phyloP scores from a whole-genome alignment of 805 yeast genomes.

The Nakazawaea pomicola region DNA sequence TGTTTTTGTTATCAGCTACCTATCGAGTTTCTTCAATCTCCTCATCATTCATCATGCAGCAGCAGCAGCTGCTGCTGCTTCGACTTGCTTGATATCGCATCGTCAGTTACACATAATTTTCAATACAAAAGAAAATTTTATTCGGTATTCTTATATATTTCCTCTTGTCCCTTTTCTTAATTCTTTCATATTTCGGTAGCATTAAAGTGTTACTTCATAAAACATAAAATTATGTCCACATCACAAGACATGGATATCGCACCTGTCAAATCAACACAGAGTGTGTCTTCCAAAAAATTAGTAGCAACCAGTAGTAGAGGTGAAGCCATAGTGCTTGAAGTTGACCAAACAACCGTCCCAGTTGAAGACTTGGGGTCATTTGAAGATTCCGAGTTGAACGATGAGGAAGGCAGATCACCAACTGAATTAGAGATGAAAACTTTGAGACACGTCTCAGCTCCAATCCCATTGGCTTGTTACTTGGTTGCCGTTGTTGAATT shows the following conservation, averaged over 20 bases:
- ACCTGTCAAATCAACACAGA: slow-evolving; percentile 4
- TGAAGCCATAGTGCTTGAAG: slow-evolving; percentile 1
- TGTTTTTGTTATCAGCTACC: no score
- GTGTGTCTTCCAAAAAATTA: background rate
- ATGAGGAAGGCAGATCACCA: slow-evolving; percentile 33
- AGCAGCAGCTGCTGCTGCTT: no score
- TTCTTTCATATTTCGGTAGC: no score
- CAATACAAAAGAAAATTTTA: no score
- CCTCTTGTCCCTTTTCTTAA: background rate
- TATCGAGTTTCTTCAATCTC: no score
- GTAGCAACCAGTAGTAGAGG: slow-evolving; percentile 5
- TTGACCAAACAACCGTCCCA: background rate
- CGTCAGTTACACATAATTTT: no score
- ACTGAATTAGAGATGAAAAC: slow-evolving; percentile 50
- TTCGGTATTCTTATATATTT: background rate
- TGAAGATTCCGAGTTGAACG: slow-evolving; percentile 15
- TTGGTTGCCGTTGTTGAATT: slow-evolving; percentile 68
- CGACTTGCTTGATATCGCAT: no score
- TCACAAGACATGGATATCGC: slow-evolving; percentile 5
- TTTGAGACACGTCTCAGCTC: slow-evolving; percentile 47
- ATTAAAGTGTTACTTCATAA: no score
- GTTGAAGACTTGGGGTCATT: background rate
- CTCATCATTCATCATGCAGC: no score
- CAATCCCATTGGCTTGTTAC: slow-evolving; percentile 52
- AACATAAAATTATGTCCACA: no score